Base-by-base conservation (phyloP, 495 filamentous ascomycete species). In the Hypomontagnella monticulosa region DNA sequence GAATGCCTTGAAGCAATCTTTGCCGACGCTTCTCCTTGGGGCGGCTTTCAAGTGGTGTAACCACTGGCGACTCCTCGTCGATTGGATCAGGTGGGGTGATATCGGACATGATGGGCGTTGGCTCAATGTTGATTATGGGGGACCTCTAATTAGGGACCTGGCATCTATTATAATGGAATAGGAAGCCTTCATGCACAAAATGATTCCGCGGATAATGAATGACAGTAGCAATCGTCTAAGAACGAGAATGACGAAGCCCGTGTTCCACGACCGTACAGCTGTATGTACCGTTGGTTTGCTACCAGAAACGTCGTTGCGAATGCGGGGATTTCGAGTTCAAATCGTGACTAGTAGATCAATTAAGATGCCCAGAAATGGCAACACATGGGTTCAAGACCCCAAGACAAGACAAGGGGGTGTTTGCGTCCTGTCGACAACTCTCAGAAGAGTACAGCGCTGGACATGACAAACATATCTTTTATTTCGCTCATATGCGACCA, bases 1-100 rank as follows among this genome's bases (percentile, higher is more conserved):
- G 88, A 47, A 99, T 83, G 47, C 87, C 87, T 60, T 92, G 88
- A 16, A 97, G 77, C 38, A 98, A 78, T 50, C 88, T 87, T 56
- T 88, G 87, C 32, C 91, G 85, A 18, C 91, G 89, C 73, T 88
- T 93, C 46, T 88, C 80, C 76, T 91, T 95, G 6, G 78, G 75
- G 9, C 80, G 79, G 40, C 75, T 77, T 37, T 88, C 86, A 51
- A 83, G 42, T 36, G 63, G 63, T 19, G 56, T 54, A 61, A 36
- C 27, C 19, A 36, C 30, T 16, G 59, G 51, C 33, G 55, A 66
- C 57, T 60, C 63, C 43, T 73, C 68, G 54, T 57, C 63, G 18
- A 62, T 62, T 19, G 66, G 57, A 32, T 54, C 37, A 18, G 66
- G 53, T 50, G 62, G 56, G 46, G 32, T 52, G 19, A 60, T 57